Base-by-base conservation (phyloP, 2,329 filamentous ascomycete genomes). In the Hymenoscyphus infarciens region DNA sequence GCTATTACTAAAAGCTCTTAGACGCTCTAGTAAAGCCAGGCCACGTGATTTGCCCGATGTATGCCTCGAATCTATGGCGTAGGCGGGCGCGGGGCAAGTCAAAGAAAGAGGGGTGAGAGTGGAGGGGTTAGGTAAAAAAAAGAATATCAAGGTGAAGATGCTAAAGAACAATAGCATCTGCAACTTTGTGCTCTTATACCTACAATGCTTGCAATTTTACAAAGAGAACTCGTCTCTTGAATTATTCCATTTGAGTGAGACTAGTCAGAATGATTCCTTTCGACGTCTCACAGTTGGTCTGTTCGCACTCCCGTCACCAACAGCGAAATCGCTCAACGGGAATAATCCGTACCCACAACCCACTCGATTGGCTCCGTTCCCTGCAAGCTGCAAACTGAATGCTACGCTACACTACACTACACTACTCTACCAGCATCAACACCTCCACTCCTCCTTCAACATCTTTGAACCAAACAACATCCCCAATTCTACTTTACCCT, bases 291-390 rank as follows among this genome's bases (percentile, higher is more conserved):
- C 10, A 52, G 19, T 52, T 52, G 45, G 45, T 22, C 45, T 19
- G 45, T 52, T 45, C 39, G 39, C 39, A 45, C 16, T 45, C 45
- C 2, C 25, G 4, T 10, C 42, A 10, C n/a, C 42, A 22, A 25
- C 19, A 52, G 45, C 45, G 45, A 52, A 52, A 2, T 52, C 45
- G 45, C 45, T 52, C n/a, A 22, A 49, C 45, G 45, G 45, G 45
- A 52, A 25, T 52, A 22, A 19, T 52, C 45, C 45, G 45, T 25
- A 25, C 45, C 45, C 45, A 49, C 42, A 10, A 19, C n/a, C 42
- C 42, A 15, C 45, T 52, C 45, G 22, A 52, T 52, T 52, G 22
- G 45, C 45, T 25, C 45, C n/a, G 3, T 5, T 13, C 45, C n/a
- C 45, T 52, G 45, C 13, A 49, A 13, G 16, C 45, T 49, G 45